Evolutionary conservation across 768 basidiomycete species (phyloP), one percentile per base, ranked within the genome.

Genomic region (Boletus barrowsii): DNA sequence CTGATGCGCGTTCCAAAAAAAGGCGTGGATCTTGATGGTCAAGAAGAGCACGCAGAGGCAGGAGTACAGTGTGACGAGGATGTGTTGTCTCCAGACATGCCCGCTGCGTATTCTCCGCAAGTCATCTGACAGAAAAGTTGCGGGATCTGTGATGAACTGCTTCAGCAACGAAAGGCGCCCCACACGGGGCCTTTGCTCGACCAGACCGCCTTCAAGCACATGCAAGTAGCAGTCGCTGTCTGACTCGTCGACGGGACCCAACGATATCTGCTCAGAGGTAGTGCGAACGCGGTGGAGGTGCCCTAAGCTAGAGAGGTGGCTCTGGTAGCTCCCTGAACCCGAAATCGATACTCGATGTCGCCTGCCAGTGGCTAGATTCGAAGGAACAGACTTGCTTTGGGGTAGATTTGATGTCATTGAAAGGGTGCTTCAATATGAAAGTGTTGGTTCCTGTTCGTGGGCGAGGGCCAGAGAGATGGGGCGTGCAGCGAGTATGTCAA

Each of bases 311-410:
- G 78, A 80, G 33, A 79, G 68, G 61, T 78, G 74, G 47, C 74
- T 76, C 51, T 79, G 78, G 54, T 79, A 72, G 55, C 75, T 78
- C 43, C 75, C 73, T 29, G 72, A 75, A 24, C 65, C 69, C 13
- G 68, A 66, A n/a, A 68, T 61, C 18, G 65, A 66, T 8, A 63
- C 57, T 37, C 46, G 58, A 48, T 62, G 53, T 18, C 58, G 54
- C 42, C 59, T 61, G 42, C 57, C 42, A 11, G 50, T 52, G 26
- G 43, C 41, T 26, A 67, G 46, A 20, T 59, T 62, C 9, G 56
- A 59, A 37, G 66, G 66, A 36, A 58, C 53, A n/a, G 64, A 67
- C 30, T 67, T 67, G 58, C 66, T 67, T 58, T 53, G 58, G 5
- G 67, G 44, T 29, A 67, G 53, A 43, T 2, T 49, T 17, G 54